Conservation (phyloP, 345 rosid genomes). For the Eucalyptus albens region DNA sequence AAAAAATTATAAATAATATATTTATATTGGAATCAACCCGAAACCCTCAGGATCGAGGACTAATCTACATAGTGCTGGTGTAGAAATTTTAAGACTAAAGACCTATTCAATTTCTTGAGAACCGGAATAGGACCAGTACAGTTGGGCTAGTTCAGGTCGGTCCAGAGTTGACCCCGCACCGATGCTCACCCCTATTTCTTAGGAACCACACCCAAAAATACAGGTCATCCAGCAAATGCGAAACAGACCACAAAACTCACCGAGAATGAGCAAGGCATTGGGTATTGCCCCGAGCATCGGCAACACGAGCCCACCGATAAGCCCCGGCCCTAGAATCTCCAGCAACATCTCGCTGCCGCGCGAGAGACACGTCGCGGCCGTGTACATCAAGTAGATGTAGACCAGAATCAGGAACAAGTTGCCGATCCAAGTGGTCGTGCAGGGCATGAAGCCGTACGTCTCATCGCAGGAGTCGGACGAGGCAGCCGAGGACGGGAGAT, state of each 20-base stretch:
- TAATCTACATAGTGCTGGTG: fast-evolving
- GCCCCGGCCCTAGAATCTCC: slow-evolving; percentile 32
- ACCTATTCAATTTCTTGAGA: too few species aligned
- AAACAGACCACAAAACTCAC: not conserved
- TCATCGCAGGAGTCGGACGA: slow-evolving; percentile 18
- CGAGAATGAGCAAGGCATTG: slow-evolving; percentile 37
- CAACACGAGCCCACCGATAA: slow-evolving; percentile 32
- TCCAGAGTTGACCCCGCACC: too few species aligned
- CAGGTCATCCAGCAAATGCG: not conserved
- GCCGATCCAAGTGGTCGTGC: slow-evolving; percentile 23
- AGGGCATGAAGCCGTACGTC: slow-evolving; percentile 42
- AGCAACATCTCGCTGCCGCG: slow-evolving; percentile 31
- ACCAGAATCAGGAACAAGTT: slow-evolving; percentile 25
- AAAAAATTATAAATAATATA: too few species aligned
- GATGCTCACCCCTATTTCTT: not conserved
- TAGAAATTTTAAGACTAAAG: too few species aligned
- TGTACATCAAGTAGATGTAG: slow-evolving; percentile 25
- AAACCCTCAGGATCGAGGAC: fast-evolving
- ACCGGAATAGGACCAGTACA: fast-evolving
- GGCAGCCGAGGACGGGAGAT: not conserved
- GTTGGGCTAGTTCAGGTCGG: too few species aligned
- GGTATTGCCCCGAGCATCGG: slow-evolving; percentile 38
- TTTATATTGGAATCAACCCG: too few species aligned
- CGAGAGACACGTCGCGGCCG: slow-evolving; percentile 26
- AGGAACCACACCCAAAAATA: not conserved